Evolutionary conservation across 129 eudicot species (phyloP).

Genomic region (Ambrosia artemisiifolia): DNA sequence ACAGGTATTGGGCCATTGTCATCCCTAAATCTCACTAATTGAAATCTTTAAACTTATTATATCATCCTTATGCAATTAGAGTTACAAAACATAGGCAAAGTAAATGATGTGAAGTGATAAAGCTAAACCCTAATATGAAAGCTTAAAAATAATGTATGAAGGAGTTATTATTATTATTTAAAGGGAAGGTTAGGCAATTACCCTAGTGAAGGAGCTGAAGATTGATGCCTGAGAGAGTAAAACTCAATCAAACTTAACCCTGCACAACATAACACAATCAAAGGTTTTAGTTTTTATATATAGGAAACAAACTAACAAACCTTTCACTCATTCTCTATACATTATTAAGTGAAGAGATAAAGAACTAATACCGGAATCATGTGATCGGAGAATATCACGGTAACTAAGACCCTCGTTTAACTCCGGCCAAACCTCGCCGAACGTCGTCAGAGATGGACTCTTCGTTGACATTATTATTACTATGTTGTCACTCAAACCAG

Average conservation of each 20-base stretch:
- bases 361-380: constrained; percentile 49
- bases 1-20: too few relatives aligned
- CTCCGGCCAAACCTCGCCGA: constrained; percentile 77
- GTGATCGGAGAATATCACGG: constrained; percentile 49
- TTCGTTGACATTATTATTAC: constrained; percentile 1
- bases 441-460: constrained; percentile 20
- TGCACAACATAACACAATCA: constrained; percentile 9
- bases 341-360: neutral
- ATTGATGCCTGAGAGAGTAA: constrained; percentile 51
- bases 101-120: neutral
- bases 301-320: neutral
- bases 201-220: constrained; percentile 80
- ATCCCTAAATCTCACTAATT: neutral
- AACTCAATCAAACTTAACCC: constrained; percentile 54
- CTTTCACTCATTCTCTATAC: neutral
- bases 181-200: constrained; percentile 3
- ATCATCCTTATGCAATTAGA: neutral
- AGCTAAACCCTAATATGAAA: constrained; percentile 24
- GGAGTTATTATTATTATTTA: neutral
- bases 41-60: neutral
- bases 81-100: neutral
- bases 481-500: neutral
- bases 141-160: neutral
- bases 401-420: constrained; percentile 64
- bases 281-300: neutral